Conservation (phyloP, 1,139 yeast species). For the Candida neerlandica region DNA sequence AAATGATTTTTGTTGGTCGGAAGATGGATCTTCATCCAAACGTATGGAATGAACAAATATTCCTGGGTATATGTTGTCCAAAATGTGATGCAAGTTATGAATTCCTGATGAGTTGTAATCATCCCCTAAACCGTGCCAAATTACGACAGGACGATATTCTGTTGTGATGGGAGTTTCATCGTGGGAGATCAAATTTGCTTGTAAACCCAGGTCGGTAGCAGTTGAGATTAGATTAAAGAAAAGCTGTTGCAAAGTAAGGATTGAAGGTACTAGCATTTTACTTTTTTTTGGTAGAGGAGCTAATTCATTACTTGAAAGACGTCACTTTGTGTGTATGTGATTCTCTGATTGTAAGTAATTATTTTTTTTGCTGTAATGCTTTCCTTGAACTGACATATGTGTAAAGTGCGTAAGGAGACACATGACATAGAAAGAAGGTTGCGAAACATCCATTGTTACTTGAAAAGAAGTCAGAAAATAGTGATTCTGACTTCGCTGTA, state of each 20-base stretch:
- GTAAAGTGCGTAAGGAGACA: too few species aligned
- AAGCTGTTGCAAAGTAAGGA: neutral
- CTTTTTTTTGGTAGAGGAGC: neutral
- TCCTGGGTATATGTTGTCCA: conserved; percentile 52
- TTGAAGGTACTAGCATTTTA: neutral
- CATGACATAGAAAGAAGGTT: too few species aligned
- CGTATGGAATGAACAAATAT: conserved; percentile 55
- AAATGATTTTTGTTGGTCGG: conserved; percentile 58
- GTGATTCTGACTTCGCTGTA: too few species aligned
- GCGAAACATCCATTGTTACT: too few species aligned
- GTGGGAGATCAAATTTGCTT: neutral
- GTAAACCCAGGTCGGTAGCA: neutral
- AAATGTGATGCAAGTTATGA: conserved; percentile 43
- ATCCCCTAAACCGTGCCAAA: conserved; percentile 90
- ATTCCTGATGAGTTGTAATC: conserved; percentile 66
- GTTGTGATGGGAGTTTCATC: neutral
- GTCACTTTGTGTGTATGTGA: too few species aligned
- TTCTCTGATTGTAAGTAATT: too few species aligned
- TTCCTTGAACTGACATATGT: too few species aligned
- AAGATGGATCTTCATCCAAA: conserved; percentile 48
- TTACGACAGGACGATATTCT: conserved; percentile 53
- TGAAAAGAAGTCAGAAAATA: too few species aligned
- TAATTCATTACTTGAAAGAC: too few species aligned
- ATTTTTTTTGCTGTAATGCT: too few species aligned
- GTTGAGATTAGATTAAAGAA: neutral